Percentiles rank a stretch among this genome's conserved stretches.
These are phyloP conservation scores for Nepenthes gracilis DNA, from an alignment of 148 eudicot species.

Conservation along the genomic window DNA sequence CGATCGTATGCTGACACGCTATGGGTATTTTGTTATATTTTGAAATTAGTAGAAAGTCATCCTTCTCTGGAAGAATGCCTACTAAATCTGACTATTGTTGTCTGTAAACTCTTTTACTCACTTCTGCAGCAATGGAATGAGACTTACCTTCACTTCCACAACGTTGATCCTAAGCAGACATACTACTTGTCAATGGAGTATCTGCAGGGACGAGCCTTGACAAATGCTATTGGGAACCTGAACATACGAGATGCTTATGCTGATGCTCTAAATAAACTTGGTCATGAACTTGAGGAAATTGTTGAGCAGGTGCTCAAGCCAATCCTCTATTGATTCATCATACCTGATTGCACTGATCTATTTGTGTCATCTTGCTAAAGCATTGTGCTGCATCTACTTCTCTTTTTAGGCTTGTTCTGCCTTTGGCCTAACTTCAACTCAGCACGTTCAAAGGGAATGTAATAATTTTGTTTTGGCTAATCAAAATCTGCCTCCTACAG, in stretches of 20 bases:
- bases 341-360: neutral
- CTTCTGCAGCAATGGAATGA: slow-evolving; percentile 94
- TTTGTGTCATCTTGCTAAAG: neutral
- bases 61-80: too few relatives aligned
- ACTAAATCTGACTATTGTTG: neutral
- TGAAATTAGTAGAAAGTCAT: too few relatives aligned
- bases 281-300: slow-evolving; percentile 86
- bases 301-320: slow-evolving; percentile 54
- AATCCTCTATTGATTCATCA: neutral
- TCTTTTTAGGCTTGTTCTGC: too few relatives aligned
- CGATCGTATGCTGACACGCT: too few relatives aligned
- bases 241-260: slow-evolving; percentile 75
- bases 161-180: slow-evolving; percentile 87
- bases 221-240: slow-evolving; percentile 93
- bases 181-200: slow-evolving; percentile 98
- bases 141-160: slow-evolving; percentile 80
- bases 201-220: slow-evolving; percentile 93
- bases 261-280: slow-evolving; percentile 74
- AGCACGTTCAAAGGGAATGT: too few relatives aligned
- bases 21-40: too few relatives aligned
- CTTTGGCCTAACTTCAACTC: too few relatives aligned
- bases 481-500: too few relatives aligned
- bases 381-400: too few relatives aligned
- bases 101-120: slow-evolving; percentile 4
- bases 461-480: too few relatives aligned